Percentiles rank a stretch among this genome's conserved stretches.
These are phyloP conservation scores for Vigna reflexopilosa DNA, from an alignment of 306 rosid species.

Conservation along the genomic window DNA sequence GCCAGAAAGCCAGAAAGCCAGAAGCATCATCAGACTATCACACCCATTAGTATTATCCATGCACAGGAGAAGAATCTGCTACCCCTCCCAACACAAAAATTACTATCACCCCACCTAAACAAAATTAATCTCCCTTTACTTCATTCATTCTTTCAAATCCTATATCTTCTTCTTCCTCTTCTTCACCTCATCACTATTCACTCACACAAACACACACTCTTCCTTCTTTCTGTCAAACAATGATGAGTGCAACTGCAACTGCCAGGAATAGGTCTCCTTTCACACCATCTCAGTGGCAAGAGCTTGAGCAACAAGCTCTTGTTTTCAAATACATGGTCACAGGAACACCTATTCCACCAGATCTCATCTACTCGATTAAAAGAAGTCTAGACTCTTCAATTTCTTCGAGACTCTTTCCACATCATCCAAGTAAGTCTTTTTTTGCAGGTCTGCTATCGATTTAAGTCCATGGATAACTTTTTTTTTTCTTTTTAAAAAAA, in stretches of 20 bases:
- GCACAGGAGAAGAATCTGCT: conserved; percentile 64
- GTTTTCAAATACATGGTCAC: conserved; percentile 92
- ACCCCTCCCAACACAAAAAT: conserved; percentile 34
- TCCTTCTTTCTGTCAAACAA: conserved; percentile 36
- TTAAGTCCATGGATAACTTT: not conserved
- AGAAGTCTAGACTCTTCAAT: conserved; percentile 82
- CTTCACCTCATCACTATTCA: conserved; percentile 27
- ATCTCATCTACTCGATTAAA: conserved; percentile 80
- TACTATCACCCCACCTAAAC: conserved; percentile 36
- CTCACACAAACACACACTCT: not conserved
- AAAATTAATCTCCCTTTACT: conserved; percentile 20
- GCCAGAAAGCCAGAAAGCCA: conserved; percentile 58
- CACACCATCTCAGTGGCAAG: conserved; percentile 96
- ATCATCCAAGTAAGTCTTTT: conserved; percentile 68
- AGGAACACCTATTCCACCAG: conserved; percentile 87
- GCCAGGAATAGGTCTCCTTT: conserved; percentile 76
- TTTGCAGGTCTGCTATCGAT: not conserved
- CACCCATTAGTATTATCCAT: conserved; percentile 60
- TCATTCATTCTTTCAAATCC: conserved; percentile 41
- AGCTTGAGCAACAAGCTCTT: conserved; percentile 96
- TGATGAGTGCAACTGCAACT: conserved; percentile 55
- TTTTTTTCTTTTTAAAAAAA: not conserved
- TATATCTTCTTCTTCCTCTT: not conserved
- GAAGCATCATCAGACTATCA: conserved; percentile 59
- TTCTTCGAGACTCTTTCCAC: conserved; percentile 83